Percentiles rank a stretch among this genome's conserved stretches.
Conservation (phyloP, 1,284 basidiomycete species). For the Moniliophthora roreri region DNA sequence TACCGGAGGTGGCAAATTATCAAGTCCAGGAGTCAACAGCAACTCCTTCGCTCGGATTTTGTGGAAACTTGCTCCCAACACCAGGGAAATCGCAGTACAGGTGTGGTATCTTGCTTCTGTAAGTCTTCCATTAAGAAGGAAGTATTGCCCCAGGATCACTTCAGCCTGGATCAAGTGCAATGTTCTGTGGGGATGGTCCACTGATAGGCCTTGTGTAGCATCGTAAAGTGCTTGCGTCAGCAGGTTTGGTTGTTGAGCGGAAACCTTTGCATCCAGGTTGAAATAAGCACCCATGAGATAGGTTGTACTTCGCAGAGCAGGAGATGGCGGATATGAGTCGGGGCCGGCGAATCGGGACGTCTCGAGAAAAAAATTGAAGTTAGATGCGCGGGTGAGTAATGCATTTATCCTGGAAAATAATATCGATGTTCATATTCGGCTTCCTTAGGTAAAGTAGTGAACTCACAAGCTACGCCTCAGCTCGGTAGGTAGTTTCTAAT, state of each 20-base stretch:
- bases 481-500: not conserved
- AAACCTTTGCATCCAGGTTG: not conserved
- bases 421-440: not conserved
- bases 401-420: not conserved
- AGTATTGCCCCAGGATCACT: slow-evolving; percentile 11
- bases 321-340: not conserved
- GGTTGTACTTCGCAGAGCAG: not conserved
- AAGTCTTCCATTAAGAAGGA: slow-evolving; percentile 3
- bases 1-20: not conserved
- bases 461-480: not conserved
- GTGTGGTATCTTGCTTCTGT: slow-evolving; percentile 13
- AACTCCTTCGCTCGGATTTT: slow-evolving; percentile 5
- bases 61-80: slow-evolving; percentile 12
- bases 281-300: slow-evolving; percentile 6
- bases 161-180: slow-evolving; percentile 10
- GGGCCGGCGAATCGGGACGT: not conserved
- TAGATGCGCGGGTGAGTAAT: not conserved
- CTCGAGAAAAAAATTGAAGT: not conserved
- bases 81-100: slow-evolving; percentile 12
- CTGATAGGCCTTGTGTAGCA: slow-evolving; percentile 6
- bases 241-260: not conserved
- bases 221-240: slow-evolving; percentile 6
- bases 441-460: not conserved
- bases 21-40: not conserved
- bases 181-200: not conserved